Base-by-base conservation (phyloP, 495 filamentous ascomycete species). In the Trichocladium antarcticum region DNA sequence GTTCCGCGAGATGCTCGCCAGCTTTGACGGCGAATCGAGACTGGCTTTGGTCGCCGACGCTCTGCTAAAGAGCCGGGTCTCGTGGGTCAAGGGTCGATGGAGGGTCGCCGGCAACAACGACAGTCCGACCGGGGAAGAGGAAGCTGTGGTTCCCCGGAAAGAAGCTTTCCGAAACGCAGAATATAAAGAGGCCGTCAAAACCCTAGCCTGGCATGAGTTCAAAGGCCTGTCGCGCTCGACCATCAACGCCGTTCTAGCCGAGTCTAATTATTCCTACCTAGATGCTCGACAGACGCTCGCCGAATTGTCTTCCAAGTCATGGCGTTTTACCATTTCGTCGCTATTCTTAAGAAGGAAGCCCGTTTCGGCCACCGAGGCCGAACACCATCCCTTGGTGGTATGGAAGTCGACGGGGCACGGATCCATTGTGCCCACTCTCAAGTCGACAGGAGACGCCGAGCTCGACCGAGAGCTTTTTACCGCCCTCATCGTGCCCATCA, bases 161-260 rank as follows among this genome's bases (percentile, higher is more conserved):
- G 87, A 96, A 52, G 72, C 64, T 14, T 96, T 96, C 58, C 78
- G 89, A 43, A 81, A 74, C 20, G 68, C 71, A 2, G 71, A 68
- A 46, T 98, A 96, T 69, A 86, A 80, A 61, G 64, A 68, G 42
- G 82, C 87, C 8, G 85, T 84, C 9, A 82, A 78, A 60, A 54
- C 58, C 27, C 55, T 73, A 31, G 74, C 73, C 12, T 73, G 69
- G 57, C 83, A 87, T 38, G 92, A 98, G 61, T 98, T 95, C 71
- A 85, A 80, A 53, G 78, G 77, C 17, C 68, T 97, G 11, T 83
- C 82, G 29, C 78, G 76, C 45, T 89, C 87, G 37, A 79, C 87
- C 3, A 82, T 97, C 55, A 81, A 85, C 35, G 89, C 83, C 7
- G 89, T 98, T 2, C 73, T 98, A 39, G 90, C 89, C 19, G 92